Percentiles rank a stretch among this genome's conserved stretches.
Evolutionary conservation across 805 yeast species (phyloP).

Genomic region (Ogataea haglerorum): DNA sequence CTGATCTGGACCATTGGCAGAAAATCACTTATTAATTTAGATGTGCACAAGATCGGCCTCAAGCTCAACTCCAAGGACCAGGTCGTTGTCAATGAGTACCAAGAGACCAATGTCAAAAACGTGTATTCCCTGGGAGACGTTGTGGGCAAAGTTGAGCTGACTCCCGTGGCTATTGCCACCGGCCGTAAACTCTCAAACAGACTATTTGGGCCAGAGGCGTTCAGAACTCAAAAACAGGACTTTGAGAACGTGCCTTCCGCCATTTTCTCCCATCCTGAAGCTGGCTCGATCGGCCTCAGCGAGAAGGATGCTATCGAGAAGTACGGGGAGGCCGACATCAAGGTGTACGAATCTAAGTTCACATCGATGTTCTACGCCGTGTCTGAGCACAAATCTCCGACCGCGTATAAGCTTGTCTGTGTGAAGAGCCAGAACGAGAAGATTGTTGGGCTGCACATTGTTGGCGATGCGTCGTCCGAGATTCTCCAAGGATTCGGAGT

Average conservation of each 20-base stretch:
- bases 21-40: conserved; percentile 67
- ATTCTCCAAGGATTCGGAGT: conserved; percentile 98
- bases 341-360: conserved; percentile 78
- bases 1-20: conserved; percentile 96
- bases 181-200: conserved; percentile 93
- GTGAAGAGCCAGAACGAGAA: conserved; percentile 76
- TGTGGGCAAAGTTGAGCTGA: conserved; percentile 86
- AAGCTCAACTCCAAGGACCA: conserved; percentile 57
- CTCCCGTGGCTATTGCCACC: conserved; percentile 98
- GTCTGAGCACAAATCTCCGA: conserved; percentile 77
- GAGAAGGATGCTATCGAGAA: conserved; percentile 73
- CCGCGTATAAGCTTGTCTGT: conserved; percentile 78
- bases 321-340: conserved; percentile 77
- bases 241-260: conserved; percentile 87
- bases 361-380: conserved; percentile 92
- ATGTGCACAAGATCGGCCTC: conserved; percentile 74
- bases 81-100: conserved; percentile 82
- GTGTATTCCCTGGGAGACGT: conserved; percentile 92
- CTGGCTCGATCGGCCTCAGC: conserved; percentile 87
- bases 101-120: conserved; percentile 67
- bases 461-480: conserved; percentile 89
- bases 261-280: conserved; percentile 98
- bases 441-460: conserved; percentile 91
- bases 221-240: conserved; percentile 75
- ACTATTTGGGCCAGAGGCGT: conserved; percentile 75